phyloP scores from a whole-genome alignment of 371 early-diverging fungal genomes.

The Dinochytrium kinnereticum region DNA sequence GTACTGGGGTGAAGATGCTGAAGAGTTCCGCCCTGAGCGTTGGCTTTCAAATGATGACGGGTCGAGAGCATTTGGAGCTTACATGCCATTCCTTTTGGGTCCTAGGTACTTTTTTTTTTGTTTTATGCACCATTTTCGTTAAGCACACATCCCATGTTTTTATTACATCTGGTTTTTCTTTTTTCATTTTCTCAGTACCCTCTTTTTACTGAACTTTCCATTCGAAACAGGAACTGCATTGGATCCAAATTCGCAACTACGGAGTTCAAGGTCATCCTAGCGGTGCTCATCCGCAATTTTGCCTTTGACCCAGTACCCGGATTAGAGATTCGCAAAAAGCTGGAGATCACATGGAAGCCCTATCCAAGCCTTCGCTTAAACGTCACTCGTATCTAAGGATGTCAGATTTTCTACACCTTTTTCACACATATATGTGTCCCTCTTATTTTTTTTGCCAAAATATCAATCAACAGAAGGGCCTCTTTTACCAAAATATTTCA shows the following conservation, averaged over 20 bases:
- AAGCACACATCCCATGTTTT: too few relatives aligned
- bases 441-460: too few relatives aligned
- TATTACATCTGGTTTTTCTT: too few relatives aligned
- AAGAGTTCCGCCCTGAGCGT: slow-evolving; percentile 66
- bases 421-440: too few relatives aligned
- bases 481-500: too few relatives aligned
- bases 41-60: slow-evolving; percentile 47
- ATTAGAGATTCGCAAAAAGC: slow-evolving; percentile 41
- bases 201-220: too few relatives aligned
- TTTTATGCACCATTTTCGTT: slow-evolving; percentile 43
- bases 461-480: too few relatives aligned
- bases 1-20: slow-evolving; percentile 70
- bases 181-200: too few relatives aligned
- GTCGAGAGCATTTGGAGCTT: slow-evolving; percentile 42
- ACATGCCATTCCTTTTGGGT: slow-evolving; percentile 68
- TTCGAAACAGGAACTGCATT: slow-evolving; percentile 22
- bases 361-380: slow-evolving; percentile 40
- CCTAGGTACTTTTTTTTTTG: slow-evolving; percentile 35
- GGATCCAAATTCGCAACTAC: slow-evolving; percentile 45
- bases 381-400: slow-evolving; percentile 30
- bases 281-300: slow-evolving; percentile 43
- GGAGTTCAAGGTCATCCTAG: slow-evolving; percentile 51
- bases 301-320: slow-evolving; percentile 42
- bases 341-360: slow-evolving; percentile 46
- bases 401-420: too few relatives aligned